A percentile compares a stretch with the other conserved stretches of the same genome.
Conservation (phyloP, 495 filamentous ascomycete genomes). For the Aspergillus cristatus region DNA sequence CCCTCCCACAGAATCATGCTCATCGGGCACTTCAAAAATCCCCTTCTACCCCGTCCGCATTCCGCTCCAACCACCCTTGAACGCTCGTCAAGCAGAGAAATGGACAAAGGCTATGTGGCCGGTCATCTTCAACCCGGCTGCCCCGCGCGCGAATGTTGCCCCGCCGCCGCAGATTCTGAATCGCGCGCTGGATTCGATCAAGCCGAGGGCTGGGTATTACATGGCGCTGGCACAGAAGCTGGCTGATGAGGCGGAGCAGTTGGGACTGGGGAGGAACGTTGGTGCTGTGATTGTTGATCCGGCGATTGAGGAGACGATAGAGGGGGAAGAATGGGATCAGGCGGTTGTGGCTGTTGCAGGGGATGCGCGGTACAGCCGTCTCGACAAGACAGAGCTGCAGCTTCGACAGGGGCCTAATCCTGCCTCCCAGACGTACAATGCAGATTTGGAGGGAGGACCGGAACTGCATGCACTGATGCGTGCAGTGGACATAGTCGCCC, state of each 20-base stretch:
- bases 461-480: slow-evolving; percentile 79
- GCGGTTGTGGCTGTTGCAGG: slow-evolving; percentile 63
- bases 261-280: slow-evolving; percentile 55
- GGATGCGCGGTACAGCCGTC: slow-evolving; percentile 68
- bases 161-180: slow-evolving; percentile 49
- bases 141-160: slow-evolving; percentile 28
- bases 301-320: slow-evolving; percentile 23
- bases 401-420: slow-evolving; percentile 20
- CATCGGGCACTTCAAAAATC: slow-evolving; percentile 9
- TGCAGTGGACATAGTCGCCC: slow-evolving; percentile 79
- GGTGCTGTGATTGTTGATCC: slow-evolving; percentile 78
- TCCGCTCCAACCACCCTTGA: slow-evolving; percentile 68
- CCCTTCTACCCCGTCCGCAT: slow-evolving; percentile 47
- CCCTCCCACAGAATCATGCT: slow-evolving; percentile 1
- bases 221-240: slow-evolving; percentile 59
- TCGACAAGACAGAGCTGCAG: slow-evolving; percentile 24
- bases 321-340: slow-evolving; percentile 23
- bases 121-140: slow-evolving; percentile 76
- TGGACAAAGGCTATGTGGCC: slow-evolving; percentile 84
- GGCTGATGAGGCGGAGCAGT: slow-evolving; percentile 45
- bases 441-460: slow-evolving; percentile 50
- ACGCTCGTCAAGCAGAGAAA: slow-evolving; percentile 58
- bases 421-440: slow-evolving; percentile 16
- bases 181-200: slow-evolving; percentile 49
- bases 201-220: slow-evolving; percentile 41